Conservation (phyloP, 768 basidiomycete genomes). For the Termitomyces sp. region DNA sequence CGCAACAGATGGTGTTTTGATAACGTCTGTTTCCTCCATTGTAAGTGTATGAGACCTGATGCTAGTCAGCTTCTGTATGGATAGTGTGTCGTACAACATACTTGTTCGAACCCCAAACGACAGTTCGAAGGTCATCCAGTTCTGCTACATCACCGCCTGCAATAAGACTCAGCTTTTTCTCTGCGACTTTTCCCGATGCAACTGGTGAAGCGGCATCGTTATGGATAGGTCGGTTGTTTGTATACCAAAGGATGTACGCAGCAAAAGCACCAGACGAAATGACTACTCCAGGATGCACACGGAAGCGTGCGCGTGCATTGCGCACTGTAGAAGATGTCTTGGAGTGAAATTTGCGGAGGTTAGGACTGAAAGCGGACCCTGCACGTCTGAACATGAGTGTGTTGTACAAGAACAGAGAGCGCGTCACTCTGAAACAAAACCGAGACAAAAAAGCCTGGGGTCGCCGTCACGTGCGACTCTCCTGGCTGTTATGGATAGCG, state of each 20-base stretch:
- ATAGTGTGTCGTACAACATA: slow-evolving; percentile 22
- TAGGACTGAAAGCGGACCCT: slow-evolving; percentile 18
- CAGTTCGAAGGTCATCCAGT: slow-evolving; percentile 34
- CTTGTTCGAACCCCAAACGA: slow-evolving; percentile 80
- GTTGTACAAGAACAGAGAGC: neutral
- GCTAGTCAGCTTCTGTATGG: neutral
- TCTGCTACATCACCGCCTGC: slow-evolving; percentile 17
- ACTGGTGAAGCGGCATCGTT: slow-evolving; percentile 22
- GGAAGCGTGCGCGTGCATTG: slow-evolving; percentile 9
- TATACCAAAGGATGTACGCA: slow-evolving; percentile 37
- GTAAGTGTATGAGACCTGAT: slow-evolving; percentile 44
- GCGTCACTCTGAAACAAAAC: slow-evolving; percentile 8
- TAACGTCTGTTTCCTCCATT: slow-evolving; percentile 33
- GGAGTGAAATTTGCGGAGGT: slow-evolving; percentile 21
- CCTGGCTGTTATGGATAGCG: neutral
- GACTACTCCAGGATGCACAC: slow-evolving; percentile 16
- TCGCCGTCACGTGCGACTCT: slow-evolving; percentile 10
- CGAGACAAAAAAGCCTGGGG: slow-evolving; percentile 12
- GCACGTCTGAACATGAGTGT: slow-evolving; percentile 26
- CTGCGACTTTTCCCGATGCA: slow-evolving; percentile 11
- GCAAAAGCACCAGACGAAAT: slow-evolving; percentile 27
- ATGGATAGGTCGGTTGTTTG: slow-evolving; percentile 25
- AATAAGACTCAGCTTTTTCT: slow-evolving; percentile 2
- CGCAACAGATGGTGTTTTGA: slow-evolving; percentile 48
- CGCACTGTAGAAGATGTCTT: slow-evolving; percentile 18